Conservation (phyloP, 2,329 filamentous ascomycete species). For the Trichoderma atrobrunneum region DNA sequence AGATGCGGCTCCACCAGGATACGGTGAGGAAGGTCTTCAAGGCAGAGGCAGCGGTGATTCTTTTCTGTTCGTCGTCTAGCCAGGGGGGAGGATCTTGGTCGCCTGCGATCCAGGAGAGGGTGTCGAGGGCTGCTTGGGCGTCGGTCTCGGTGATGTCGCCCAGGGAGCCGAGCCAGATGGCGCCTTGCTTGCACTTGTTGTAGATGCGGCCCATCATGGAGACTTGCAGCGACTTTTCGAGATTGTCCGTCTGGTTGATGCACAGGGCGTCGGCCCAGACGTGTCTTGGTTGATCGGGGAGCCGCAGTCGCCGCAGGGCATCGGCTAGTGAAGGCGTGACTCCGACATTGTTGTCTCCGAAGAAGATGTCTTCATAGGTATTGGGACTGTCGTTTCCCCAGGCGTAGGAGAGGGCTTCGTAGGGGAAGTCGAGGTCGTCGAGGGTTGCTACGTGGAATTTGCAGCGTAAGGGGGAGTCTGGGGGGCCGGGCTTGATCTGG, state of each 20-base stretch:
- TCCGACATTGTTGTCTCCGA: neutral
- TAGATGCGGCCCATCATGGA: constrained; percentile 13
- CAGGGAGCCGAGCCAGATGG: neutral
- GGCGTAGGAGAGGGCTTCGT: constrained; percentile 10
- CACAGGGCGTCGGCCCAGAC: constrained; percentile 11
- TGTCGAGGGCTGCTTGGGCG: constrained; percentile 2
- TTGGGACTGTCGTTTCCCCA: neutral
- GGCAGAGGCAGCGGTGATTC: neutral
- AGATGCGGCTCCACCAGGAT: constrained; percentile 8
- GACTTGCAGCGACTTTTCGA: constrained; percentile 7
- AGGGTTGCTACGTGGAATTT: neutral
- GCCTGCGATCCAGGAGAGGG: neutral
- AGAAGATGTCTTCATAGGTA: neutral
- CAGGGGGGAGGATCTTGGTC: neutral
- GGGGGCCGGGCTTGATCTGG: neutral
- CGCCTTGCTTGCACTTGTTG: neutral
- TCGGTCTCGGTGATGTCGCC: neutral
- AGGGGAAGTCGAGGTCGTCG: neutral
- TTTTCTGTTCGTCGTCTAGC: neutral
- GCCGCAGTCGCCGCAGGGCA: neutral
- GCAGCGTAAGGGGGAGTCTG: neutral
- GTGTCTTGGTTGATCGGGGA: neutral
- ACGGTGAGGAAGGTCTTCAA: neutral
- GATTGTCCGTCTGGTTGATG: neutral
- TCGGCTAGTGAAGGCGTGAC: neutral